Evolutionary conservation across 441 rosid species (phyloP).

Genomic region (Brassica balearica): DNA sequence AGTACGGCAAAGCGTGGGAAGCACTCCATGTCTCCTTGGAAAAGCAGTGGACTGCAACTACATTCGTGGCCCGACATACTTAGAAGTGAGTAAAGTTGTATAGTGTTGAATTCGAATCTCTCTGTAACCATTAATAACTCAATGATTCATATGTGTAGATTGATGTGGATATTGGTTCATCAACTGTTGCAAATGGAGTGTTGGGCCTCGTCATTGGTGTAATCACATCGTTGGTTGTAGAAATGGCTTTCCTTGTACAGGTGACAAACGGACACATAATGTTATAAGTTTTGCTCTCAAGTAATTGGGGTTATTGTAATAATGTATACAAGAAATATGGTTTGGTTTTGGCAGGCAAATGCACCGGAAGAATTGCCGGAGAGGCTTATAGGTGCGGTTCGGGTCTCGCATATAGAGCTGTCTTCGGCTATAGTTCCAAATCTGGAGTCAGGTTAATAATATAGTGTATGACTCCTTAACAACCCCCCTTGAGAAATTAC

Average conservation of each 20-base stretch:
- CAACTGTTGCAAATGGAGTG: constrained; percentile 98
- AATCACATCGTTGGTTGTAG: constrained; percentile 89
- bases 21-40: neutral
- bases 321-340: constrained; percentile 2
- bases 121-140: neutral
- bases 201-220: constrained; percentile 95
- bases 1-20: constrained; percentile 14
- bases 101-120: neutral
- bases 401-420: constrained; percentile 83
- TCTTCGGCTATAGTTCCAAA: neutral
- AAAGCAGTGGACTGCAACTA: neutral
- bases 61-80: constrained; percentile 45
- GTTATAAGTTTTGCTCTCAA: neutral
- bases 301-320: neutral
- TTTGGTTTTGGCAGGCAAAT: constrained; percentile 66
- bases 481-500: neutral
- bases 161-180: constrained; percentile 97
- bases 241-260: constrained; percentile 99
- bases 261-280: constrained; percentile 40
- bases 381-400: constrained; percentile 86
- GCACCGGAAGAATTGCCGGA: constrained; percentile 91
- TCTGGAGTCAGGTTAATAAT: neutral
- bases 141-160: constrained; percentile 50
- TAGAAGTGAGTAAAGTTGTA: constrained; percentile 56
- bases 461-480: neutral